Percentiles rank a stretch among this genome's conserved stretches.
Evolutionary conservation across 78 protist genomes (phyloP).

Genomic region (Polysphondylium violaceum): DNA sequence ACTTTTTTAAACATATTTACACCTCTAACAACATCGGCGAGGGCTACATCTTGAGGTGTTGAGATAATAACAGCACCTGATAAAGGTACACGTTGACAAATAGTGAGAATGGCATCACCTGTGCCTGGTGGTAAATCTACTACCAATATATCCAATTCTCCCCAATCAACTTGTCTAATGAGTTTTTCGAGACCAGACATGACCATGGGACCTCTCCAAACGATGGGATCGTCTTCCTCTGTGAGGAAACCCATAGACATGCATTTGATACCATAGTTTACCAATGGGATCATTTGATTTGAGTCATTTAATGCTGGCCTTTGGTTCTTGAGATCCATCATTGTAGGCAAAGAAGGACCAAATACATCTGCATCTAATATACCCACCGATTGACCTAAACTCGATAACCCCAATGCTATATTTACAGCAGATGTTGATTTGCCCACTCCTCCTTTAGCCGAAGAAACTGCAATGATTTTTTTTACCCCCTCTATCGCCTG

Average conservation of each 20-base stretch:
- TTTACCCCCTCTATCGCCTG: conserved; percentile 48
- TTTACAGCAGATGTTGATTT: conserved; percentile 92
- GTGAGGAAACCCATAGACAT: conserved; percentile 95
- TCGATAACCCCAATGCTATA: conserved; percentile 77
- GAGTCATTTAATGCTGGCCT: conserved; percentile 33
- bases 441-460: conserved; percentile 98
- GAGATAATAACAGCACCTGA: conserved; percentile 96
- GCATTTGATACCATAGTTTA: conserved; percentile 87
- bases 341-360: conserved; percentile 94
- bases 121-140: conserved; percentile 99
- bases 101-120: conserved; percentile 96
- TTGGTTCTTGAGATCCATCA: conserved; percentile 84
- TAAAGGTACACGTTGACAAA: conserved; percentile 91
- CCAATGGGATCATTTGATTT: conserved; percentile 79
- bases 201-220: conserved; percentile 96
- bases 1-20: conserved; percentile 93
- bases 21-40: conserved; percentile 84
- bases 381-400: conserved; percentile 80
- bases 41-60: conserved; percentile 94
- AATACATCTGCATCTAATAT: conserved; percentile 95
- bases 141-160: conserved; percentile 93
- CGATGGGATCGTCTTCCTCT: conserved; percentile 82
- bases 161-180: conserved; percentile 89
- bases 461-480: conserved; percentile 77
- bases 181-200: conserved; percentile 87